A percentile compares a stretch with the other conserved stretches of the same genome.
Evolutionary conservation across 192 early-diverging fungal species (phyloP).

Genomic region (Obelidium mucronatum): DNA sequence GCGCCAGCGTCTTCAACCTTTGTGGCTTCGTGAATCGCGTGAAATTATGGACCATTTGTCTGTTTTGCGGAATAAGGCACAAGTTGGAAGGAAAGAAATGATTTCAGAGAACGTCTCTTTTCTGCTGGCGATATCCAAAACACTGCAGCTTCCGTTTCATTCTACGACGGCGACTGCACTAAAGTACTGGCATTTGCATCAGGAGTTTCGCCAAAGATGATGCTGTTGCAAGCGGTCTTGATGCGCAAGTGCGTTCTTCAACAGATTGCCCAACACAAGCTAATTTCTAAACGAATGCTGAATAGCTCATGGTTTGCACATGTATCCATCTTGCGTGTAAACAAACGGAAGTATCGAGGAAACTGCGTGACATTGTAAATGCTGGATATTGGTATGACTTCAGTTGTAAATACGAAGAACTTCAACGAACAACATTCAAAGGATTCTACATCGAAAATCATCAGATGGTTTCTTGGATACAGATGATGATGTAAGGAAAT

Average conservation of each 20-base stretch:
- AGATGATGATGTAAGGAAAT: constrained; percentile 36
- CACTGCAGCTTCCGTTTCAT: constrained; percentile 8
- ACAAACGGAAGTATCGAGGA: constrained; percentile 23
- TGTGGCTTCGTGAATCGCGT: too few species aligned
- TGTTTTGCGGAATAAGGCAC: too few species aligned
- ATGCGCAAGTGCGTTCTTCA: too few species aligned
- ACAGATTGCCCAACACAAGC: background rate
- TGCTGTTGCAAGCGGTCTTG: background rate
- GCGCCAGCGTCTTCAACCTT: too few species aligned
- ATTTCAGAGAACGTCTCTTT: background rate
- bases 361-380: constrained; percentile 38
- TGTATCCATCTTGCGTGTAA: constrained; percentile 38
- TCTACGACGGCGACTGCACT: constrained; percentile 14
- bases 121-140: background rate
- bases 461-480: constrained; percentile 15
- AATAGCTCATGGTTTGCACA: constrained; percentile 11
- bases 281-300: background rate
- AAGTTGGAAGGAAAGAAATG: too few species aligned
- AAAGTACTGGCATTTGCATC: background rate
- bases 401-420: background rate
- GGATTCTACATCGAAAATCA: background rate
- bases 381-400: constrained; percentile 21
- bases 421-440: background rate
- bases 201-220: background rate
- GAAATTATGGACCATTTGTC: too few species aligned